Conservation (phyloP, 2,329 filamentous ascomycete genomes). For the Penicillium sp. region DNA sequence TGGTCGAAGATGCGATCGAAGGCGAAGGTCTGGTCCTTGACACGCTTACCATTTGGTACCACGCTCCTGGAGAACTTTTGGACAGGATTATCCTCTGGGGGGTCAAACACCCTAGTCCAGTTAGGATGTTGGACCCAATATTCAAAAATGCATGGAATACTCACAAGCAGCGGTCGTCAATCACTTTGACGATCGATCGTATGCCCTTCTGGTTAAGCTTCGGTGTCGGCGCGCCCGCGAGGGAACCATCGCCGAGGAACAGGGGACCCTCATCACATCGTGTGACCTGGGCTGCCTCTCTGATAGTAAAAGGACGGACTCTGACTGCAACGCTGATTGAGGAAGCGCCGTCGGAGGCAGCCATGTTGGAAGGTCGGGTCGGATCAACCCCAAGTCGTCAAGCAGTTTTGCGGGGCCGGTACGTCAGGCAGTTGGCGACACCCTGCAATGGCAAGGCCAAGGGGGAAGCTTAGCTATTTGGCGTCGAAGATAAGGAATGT, state of each 20-base stretch:
- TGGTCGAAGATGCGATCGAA: constrained; percentile 98
- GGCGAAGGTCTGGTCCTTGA: constrained; percentile 96
- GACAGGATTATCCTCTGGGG: constrained; percentile 89
- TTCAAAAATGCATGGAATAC: constrained; percentile 38
- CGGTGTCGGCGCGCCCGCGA: constrained; percentile 81
- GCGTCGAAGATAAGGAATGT: constrained; percentile 21
- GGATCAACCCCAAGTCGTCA: constrained; percentile 21
- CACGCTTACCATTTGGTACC: constrained; percentile 79
- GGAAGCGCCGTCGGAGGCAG: constrained; percentile 46
- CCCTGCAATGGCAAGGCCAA: constrained; percentile 20
- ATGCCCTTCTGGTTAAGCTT: constrained; percentile 85
- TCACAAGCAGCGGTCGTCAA: constrained; percentile 94
- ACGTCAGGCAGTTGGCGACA: constrained; percentile 23
- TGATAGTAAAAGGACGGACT: constrained; percentile 71
- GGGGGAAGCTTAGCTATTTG: constrained; percentile 15
- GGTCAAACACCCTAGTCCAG: constrained; percentile 79
- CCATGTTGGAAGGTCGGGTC: constrained; percentile 35
- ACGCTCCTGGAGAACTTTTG: constrained; percentile 83
- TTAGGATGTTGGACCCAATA: constrained; percentile 13
- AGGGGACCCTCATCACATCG: constrained; percentile 77
- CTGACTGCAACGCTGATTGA: constrained; percentile 57
- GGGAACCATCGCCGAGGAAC: constrained; percentile 94
- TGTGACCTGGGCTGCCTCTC: constrained; percentile 87
- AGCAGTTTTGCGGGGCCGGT: constrained; percentile 19
- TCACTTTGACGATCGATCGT: constrained; percentile 87